These are phyloP conservation scores for Myxozyma monticola DNA, from an alignment of 805 yeast genomes.

Conservation along the genomic window DNA sequence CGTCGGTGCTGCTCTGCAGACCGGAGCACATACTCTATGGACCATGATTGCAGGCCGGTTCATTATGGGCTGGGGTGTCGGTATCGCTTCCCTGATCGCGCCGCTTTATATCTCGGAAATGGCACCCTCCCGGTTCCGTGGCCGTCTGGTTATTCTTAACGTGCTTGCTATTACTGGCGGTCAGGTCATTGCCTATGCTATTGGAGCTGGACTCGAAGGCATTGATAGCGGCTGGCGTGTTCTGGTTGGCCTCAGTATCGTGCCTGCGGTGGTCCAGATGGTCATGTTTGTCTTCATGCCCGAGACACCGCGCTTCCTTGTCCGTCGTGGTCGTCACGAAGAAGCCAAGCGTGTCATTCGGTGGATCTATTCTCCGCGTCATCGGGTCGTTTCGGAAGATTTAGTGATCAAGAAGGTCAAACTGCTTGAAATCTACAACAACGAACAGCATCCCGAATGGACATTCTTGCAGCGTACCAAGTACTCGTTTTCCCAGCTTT, in stretches of 20 bases:
- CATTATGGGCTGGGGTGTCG: slow-evolving; percentile 95
- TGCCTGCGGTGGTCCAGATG: slow-evolving; percentile 81
- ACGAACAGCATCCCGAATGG: slow-evolving; percentile 26
- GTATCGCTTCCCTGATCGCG: slow-evolving; percentile 90
- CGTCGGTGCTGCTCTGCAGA: slow-evolving; percentile 81
- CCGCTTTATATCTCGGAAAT: slow-evolving; percentile 90
- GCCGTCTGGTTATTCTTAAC: slow-evolving; percentile 84
- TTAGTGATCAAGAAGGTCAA: slow-evolving; percentile 63
- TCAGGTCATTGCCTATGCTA: slow-evolving; percentile 89
- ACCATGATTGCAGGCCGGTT: slow-evolving; percentile 90
- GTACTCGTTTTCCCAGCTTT: slow-evolving; percentile 38
- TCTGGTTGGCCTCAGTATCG: slow-evolving; percentile 83
- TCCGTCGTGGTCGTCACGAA: slow-evolving; percentile 65
- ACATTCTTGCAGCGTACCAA: slow-evolving; percentile 31
- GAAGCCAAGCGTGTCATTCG: slow-evolving; percentile 66
- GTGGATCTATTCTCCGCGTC: slow-evolving; percentile 50
- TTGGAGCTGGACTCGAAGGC: slow-evolving; percentile 79
- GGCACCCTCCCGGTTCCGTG: slow-evolving; percentile 84
- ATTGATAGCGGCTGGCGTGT: slow-evolving; percentile 90
- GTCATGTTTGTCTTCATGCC: slow-evolving; percentile 81
- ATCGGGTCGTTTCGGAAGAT: slow-evolving; percentile 56
- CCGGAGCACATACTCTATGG: slow-evolving; percentile 80
- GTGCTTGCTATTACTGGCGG: slow-evolving; percentile 93
- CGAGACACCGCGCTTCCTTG: slow-evolving; percentile 90
- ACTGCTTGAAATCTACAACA: slow-evolving; percentile 50